Percentiles rank a stretch among this genome's conserved stretches.
Conservation (phyloP, 176 grass and related monocot species). For the Rhynchospora tenuis region DNA sequence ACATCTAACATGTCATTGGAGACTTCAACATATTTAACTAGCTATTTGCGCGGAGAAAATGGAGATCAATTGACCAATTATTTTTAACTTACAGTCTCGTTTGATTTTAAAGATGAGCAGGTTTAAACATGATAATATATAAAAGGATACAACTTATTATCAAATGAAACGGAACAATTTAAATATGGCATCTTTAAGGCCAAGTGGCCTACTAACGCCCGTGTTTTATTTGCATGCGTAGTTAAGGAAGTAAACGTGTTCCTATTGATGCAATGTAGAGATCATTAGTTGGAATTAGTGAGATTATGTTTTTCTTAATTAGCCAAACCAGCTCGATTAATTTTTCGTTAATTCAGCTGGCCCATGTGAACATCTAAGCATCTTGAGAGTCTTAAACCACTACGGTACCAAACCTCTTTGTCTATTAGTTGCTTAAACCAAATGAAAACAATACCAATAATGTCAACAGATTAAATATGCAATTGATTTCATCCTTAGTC, state of each 20-base stretch:
- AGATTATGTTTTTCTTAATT: neutral
- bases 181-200: neutral
- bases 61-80: no score
- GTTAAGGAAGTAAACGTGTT: neutral
- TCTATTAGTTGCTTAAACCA: neutral
- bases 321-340: neutral
- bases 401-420: constrained; percentile 17
- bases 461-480: no score
- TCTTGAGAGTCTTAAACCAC: constrained; percentile 10
- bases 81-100: no score
- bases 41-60: no score
- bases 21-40: no score
- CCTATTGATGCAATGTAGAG: neutral
- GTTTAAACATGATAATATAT: no score
- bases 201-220: no score
- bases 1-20: no score
- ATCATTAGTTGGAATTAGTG: neutral
- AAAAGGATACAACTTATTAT: neutral
- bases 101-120: no score
- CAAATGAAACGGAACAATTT: neutral
- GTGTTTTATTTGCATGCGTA: no score
- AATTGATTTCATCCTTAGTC: no score
- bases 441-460: no score
- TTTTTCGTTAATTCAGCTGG: neutral
- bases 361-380: constrained; percentile 20